Conservation (phyloP, 352 stramenopile genomes). For the Phytopythium kandeliae region DNA sequence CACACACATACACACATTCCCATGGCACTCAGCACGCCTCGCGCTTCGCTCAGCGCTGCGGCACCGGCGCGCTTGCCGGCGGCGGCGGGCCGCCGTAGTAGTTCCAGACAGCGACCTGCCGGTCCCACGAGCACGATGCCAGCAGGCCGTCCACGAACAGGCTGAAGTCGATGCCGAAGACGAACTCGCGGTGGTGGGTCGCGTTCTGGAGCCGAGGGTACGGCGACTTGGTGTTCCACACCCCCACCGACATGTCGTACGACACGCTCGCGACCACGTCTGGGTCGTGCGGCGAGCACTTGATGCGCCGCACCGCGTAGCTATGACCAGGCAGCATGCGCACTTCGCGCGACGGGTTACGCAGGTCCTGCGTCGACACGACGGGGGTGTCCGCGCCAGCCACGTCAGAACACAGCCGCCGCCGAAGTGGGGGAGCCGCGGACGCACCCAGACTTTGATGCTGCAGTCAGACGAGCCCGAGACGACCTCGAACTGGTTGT, state of each 20-base stretch:
- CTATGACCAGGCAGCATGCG: constrained; percentile 68
- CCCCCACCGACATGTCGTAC: constrained; percentile 88
- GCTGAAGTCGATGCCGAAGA: constrained; percentile 82
- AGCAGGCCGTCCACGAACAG: constrained; percentile 76
- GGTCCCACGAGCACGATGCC: constrained; percentile 78
- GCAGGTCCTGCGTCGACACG: constrained; percentile 51
- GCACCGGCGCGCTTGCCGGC: constrained; percentile 4
- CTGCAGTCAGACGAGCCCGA: constrained; percentile 78
- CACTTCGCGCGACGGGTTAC: constrained; percentile 63
- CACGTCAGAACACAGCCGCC: too few species aligned
- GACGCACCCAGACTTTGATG: constrained; percentile 83
- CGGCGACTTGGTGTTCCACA: constrained; percentile 86
- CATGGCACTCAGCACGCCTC: too few species aligned
- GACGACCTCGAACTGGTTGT: constrained; percentile 86
- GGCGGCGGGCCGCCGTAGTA: constrained; percentile 62
- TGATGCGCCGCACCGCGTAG: constrained; percentile 79
- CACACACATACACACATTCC: too few species aligned
- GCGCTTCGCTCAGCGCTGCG: constrained; percentile 24
- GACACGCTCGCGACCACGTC: constrained; percentile 80
- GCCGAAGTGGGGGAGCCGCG: too few species aligned
- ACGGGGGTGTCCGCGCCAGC: too few species aligned
- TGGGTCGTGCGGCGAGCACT: constrained; percentile 79
- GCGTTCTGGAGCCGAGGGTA: constrained; percentile 71
- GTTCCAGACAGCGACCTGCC: constrained; percentile 71
- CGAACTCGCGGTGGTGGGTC: constrained; percentile 84